phyloP scores from a whole-genome alignment of 1,284 basidiomycete genomes.

The Microbotryum saponariae region DNA sequence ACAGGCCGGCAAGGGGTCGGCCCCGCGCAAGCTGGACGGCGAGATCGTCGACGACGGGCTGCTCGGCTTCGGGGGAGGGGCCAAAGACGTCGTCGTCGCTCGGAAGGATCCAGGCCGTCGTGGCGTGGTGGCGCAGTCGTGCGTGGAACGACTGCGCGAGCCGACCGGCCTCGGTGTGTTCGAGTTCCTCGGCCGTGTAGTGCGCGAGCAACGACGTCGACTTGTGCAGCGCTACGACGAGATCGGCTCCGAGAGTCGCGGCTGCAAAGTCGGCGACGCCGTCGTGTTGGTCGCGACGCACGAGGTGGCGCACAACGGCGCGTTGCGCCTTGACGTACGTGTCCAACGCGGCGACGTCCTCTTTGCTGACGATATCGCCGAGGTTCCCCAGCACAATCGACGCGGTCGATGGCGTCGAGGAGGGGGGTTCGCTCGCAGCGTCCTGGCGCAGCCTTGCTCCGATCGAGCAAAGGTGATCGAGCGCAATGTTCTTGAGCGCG shows the following conservation, averaged over 20 bases:
- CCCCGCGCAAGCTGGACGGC: slow-evolving; percentile 67
- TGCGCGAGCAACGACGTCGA: background rate
- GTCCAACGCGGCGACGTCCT: slow-evolving; percentile 52
- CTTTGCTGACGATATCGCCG: slow-evolving; percentile 52
- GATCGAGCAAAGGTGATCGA: slow-evolving; percentile 89
- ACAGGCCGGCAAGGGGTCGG: slow-evolving; percentile 64
- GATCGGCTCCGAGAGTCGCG: slow-evolving; percentile 64
- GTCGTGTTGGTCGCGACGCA: slow-evolving; percentile 42
- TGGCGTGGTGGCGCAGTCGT: background rate
- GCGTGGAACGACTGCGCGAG: background rate
- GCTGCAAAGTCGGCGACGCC: slow-evolving; percentile 66
- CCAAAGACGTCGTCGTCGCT: slow-evolving; percentile 30
- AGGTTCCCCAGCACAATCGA: background rate
- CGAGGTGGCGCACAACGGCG: slow-evolving; percentile 46
- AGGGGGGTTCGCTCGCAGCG: no score
- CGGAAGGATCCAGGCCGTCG: background rate
- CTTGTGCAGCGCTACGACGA: slow-evolving; percentile 51
- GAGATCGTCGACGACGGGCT: slow-evolving; percentile 55
- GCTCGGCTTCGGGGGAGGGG: slow-evolving; percentile 56
- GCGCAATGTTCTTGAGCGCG: slow-evolving; percentile 72
- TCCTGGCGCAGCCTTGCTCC: slow-evolving; percentile 62
- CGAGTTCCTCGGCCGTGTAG: background rate
- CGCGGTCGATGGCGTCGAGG: slow-evolving; percentile 38
- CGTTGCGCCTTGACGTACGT: slow-evolving; percentile 55
- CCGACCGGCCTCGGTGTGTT: background rate